Conservation (phyloP, 441 rosid species). For the Populus trichocarpa region DNA sequence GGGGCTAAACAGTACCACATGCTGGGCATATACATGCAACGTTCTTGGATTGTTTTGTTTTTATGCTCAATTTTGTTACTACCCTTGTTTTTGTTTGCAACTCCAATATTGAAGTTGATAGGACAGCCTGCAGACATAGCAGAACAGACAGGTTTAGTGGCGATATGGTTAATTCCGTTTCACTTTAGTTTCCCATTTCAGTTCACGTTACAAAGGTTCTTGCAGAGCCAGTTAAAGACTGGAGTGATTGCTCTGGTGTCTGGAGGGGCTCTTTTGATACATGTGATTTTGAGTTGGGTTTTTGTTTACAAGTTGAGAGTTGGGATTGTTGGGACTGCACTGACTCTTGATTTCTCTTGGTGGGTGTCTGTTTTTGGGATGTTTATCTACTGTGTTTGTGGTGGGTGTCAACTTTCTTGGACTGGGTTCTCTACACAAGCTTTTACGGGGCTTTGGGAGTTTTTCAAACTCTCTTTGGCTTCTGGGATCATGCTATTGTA, state of each 20-base stretch:
- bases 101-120: conserved; percentile 41
- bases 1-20: conserved; percentile 60
- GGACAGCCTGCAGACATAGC: conserved; percentile 42
- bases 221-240: conserved; percentile 51
- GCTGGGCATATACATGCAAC: conserved; percentile 55
- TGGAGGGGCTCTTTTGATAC: conserved; percentile 30
- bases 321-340: conserved; percentile 43
- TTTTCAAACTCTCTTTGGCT: conserved; percentile 47
- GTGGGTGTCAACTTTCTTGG: conserved; percentile 48
- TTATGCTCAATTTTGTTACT: conserved; percentile 35
- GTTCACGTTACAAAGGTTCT: conserved; percentile 44
- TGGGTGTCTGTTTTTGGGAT: conserved; percentile 40
- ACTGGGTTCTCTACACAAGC: conserved; percentile 44
- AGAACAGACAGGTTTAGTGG: conserved; percentile 42
- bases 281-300: conserved; percentile 39
- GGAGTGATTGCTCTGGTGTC: conserved; percentile 38
- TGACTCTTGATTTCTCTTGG: conserved; percentile 48
- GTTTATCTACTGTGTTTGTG: conserved; percentile 30
- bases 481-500: conserved; percentile 51
- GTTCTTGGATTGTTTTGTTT: conserved; percentile 46
- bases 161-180: conserved; percentile 47
- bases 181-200: conserved; percentile 51
- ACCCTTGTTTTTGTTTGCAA: conserved; percentile 43
- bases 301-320: conserved; percentile 38
- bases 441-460: conserved; percentile 43